Evolutionary conservation across 148 eudicot species (phyloP).

Genomic region (Agrostemma githago): DNA sequence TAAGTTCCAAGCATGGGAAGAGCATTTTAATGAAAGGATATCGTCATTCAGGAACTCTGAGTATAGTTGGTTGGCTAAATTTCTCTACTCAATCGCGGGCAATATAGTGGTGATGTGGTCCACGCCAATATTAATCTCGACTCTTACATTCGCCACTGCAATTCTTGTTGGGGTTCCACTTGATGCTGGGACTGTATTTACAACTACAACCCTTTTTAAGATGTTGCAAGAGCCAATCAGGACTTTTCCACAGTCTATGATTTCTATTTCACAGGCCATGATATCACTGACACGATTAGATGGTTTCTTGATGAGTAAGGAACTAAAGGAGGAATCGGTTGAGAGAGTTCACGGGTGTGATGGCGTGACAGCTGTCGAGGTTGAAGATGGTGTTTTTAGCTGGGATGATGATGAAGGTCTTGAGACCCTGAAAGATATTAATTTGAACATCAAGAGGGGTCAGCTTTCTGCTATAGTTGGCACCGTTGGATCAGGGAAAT

Average conservation of each 20-base stretch:
- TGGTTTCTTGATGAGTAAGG: constrained; percentile 66
- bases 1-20: constrained; percentile 98
- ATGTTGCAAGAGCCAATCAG: constrained; percentile 87
- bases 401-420: constrained; percentile 82
- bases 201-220: constrained; percentile 63
- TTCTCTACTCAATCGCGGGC: constrained; percentile 53
- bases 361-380: constrained; percentile 46
- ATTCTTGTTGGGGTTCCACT: constrained; percentile 52
- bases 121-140: constrained; percentile 51
- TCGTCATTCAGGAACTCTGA: constrained; percentile 57
- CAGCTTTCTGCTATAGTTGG: constrained; percentile 87
- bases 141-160: constrained; percentile 68
- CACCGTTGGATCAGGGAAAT: constrained; percentile 91
- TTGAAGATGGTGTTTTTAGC: constrained; percentile 61
- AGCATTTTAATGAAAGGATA: constrained; percentile 69
- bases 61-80: constrained; percentile 69
- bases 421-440: constrained; percentile 40
- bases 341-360: constrained; percentile 56
- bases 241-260: constrained; percentile 89
- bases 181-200: constrained; percentile 78
- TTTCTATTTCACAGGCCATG: constrained; percentile 84
- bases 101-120: constrained; percentile 81
- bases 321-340: constrained; percentile 53
- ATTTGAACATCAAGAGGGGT: constrained; percentile 62
- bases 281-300: constrained; percentile 72